These are phyloP conservation scores for Rhododendron henanense DNA, from an alignment of 148 eudicot species.

Conservation along the genomic window DNA sequence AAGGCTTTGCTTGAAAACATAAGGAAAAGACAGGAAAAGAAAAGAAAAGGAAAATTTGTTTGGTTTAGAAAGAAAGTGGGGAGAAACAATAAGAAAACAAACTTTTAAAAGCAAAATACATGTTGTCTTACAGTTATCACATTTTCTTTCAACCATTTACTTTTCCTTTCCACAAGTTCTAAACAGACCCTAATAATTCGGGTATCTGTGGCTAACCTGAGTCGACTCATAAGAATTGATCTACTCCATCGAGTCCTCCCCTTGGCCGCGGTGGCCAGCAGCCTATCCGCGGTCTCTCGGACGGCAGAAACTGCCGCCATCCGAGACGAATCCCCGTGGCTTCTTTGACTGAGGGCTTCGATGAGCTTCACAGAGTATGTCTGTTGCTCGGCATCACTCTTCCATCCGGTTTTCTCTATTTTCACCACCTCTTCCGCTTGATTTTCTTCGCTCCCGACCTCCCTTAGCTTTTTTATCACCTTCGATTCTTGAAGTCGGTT, in stretches of 20 bases:
- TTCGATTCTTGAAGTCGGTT: constrained; percentile 28
- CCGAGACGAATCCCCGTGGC: constrained; percentile 4
- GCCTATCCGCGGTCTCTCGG: constrained; percentile 62
- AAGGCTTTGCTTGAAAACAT: too few relatives aligned
- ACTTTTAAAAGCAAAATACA: too few relatives aligned
- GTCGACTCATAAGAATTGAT: constrained; percentile 59
- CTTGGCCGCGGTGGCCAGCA: constrained; percentile 63
- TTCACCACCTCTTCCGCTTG: neutral
- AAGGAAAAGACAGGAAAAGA: too few relatives aligned
- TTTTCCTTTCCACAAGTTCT: too few relatives aligned
- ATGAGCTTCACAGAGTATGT: constrained; percentile 60
- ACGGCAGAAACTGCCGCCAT: constrained; percentile 45
- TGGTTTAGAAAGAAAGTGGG: too few relatives aligned
- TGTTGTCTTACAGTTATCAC: too few relatives aligned
- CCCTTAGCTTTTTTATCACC: neutral
- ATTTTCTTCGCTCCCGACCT: constrained; percentile 24
- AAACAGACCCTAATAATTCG: too few relatives aligned
- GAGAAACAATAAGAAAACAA: too few relatives aligned
- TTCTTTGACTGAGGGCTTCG: constrained; percentile 50
- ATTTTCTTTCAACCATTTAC: too few relatives aligned
- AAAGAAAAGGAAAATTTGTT: too few relatives aligned
- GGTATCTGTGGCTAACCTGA: constrained; percentile 7
- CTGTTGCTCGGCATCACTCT: constrained; percentile 64
- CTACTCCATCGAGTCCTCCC: constrained; percentile 88
- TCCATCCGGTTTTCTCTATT: constrained; percentile 34